Base-by-base conservation (phyloP, 208 protist genomes). In the Trypanosoma vivax region DNA sequence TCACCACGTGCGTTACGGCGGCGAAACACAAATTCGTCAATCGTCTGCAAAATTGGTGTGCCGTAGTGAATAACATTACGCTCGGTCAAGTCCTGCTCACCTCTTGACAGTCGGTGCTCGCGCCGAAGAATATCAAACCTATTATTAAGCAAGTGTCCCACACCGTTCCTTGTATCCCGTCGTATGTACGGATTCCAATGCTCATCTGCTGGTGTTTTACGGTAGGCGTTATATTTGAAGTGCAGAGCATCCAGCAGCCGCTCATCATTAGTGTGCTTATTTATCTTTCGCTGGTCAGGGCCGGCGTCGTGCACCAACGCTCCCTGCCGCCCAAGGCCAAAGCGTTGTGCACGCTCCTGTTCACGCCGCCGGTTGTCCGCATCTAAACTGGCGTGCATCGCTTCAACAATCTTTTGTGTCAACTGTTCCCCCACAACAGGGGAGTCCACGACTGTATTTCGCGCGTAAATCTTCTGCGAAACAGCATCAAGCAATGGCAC, bases 241-340 rank as follows among this genome's bases (percentile, higher is more conserved):
- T 53, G 23, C 59, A 79, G 59, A 3, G 88, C 88, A 50, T 90
- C 73, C 11, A 92, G 19, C 16, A 92, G 61, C n/a, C 84, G 79
- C 63, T 95, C 88, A 50, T 95, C 88, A 60, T 92, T 88, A 5
- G 57, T 77, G 62, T 90, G 76, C 50, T 76, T 76, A 66, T 81
- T 71, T 34, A 87, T 35, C 35, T 55, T 70, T 4, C 88, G 83
- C 25, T 73, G 45, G 55, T 95, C 88, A 9, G 88, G 88, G 1
- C 88, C 88, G 24, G 71, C 79, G 55, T 95, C 88, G 61, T 90
- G 81, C 52, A 92, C 84, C n/a, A 95, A 70, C 9, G 83, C 69
- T 2, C 78, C 75, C 43, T 92, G 83, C 21, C 88, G 75, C 25
- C 88, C 88, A 27, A 95, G 73, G 19, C 88, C 88, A 54, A 95